These are phyloP conservation scores for Apiospora hydei DNA, from an alignment of 2,329 filamentous ascomycete genomes.

Conservation along the genomic window DNA sequence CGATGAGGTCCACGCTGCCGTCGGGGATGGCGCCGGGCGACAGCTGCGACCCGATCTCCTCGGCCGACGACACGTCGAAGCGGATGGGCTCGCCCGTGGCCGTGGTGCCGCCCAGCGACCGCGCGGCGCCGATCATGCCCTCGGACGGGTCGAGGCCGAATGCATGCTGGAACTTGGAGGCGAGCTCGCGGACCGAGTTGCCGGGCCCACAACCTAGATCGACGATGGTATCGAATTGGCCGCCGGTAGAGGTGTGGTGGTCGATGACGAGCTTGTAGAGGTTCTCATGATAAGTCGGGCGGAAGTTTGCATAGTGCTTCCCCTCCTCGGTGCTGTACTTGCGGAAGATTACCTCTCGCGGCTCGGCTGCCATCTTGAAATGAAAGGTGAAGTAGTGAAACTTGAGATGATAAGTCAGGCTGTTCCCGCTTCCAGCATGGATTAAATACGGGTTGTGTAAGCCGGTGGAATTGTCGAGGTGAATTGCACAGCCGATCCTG, in stretches of 20 bases:
- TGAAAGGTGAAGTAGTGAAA: no score
- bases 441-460: neutral
- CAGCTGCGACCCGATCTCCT: slow-evolving; percentile 43
- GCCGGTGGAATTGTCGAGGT: no score
- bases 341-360: slow-evolving; percentile 52
- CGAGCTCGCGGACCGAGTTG: slow-evolving; percentile 53
- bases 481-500: neutral
- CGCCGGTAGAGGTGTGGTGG: slow-evolving; percentile 55
- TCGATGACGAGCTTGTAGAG: slow-evolving; percentile 57
- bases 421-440: neutral
- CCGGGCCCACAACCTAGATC: slow-evolving; percentile 68
- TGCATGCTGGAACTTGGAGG: slow-evolving; percentile 52
- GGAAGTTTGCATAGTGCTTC: slow-evolving; percentile 50
- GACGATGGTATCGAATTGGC: slow-evolving; percentile 50
- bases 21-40: slow-evolving; percentile 37
- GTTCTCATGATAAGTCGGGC: slow-evolving; percentile 50
- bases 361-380: slow-evolving; percentile 1
- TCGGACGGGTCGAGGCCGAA: slow-evolving; percentile 59
- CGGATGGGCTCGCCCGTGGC: slow-evolving; percentile 41
- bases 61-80: slow-evolving; percentile 53
- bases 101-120: slow-evolving; percentile 30
- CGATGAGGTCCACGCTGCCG: slow-evolving; percentile 56
- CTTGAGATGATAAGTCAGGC: neutral
- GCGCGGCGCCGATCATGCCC: slow-evolving; percentile 60
- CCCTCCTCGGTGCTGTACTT: slow-evolving; percentile 53